Evolutionary conservation across 2,329 filamentous ascomycete genomes (phyloP).

Genomic region (Teratosphaeria destructans): DNA sequence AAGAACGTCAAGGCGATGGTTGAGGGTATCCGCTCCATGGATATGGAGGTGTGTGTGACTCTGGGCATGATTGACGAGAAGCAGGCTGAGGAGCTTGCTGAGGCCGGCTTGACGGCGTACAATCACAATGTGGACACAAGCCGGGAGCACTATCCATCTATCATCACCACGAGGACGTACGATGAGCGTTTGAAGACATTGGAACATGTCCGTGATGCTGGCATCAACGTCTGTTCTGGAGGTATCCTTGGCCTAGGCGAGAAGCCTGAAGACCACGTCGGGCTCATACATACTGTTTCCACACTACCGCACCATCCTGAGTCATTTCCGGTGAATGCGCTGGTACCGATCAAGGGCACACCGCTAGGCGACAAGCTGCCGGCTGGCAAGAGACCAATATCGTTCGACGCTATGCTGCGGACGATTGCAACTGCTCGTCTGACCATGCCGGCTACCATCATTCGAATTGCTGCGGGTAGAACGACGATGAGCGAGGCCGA

Average conservation of each 20-base stretch:
- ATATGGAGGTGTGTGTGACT: conserved; percentile 89
- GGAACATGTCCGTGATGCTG: conserved; percentile 69
- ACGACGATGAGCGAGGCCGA: conserved; percentile 81
- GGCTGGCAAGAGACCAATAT: conserved; percentile 46
- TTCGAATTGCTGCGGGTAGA: conserved; percentile 74
- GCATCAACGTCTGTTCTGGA: conserved; percentile 82
- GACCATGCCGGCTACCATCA: conserved; percentile 75
- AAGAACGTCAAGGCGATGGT: conserved; percentile 84
- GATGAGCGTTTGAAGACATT: conserved; percentile 78
- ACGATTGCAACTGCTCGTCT: conserved; percentile 77
- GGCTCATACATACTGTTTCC: conserved; percentile 70
- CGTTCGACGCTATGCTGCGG: conserved; percentile 67
- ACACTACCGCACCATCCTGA: conserved; percentile 76
- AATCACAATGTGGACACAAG: conserved; percentile 93
- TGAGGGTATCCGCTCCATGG: conserved; percentile 64
- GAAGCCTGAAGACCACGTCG: conserved; percentile 65
- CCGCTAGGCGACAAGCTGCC: conserved; percentile 56
- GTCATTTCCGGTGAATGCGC: conserved; percentile 81
- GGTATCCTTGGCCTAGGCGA: conserved; percentile 82
- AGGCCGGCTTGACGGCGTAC: conserved; percentile 78
- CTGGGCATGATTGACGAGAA: conserved; percentile 74
- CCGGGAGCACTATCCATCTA: conserved; percentile 74
- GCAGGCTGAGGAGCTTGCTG: conserved; percentile 73
- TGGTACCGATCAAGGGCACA: conserved; percentile 85
- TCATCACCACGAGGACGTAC: conserved; percentile 79